Evolutionary conservation across 495 filamentous ascomycete species (phyloP), one percentile per base, ranked within the genome.

Genomic region (Xylaria castorea): DNA sequence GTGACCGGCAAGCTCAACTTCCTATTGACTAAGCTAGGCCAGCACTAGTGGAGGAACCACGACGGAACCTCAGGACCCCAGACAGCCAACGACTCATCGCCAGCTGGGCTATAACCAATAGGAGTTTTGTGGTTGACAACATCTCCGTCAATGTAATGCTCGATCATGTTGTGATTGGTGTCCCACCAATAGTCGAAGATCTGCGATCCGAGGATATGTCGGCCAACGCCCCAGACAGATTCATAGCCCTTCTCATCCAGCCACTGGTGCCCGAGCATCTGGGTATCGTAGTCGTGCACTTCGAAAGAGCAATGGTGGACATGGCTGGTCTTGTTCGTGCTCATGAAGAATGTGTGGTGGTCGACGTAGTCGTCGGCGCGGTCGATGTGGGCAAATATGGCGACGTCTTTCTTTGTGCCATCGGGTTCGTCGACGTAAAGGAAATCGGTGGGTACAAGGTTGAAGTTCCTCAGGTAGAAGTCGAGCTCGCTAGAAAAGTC

Each of bases 261-360:
- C 84, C 85, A 90, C 57, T 89, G 80, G 75, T 92, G 90, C 0
- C 90, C 90, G 6, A 91, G 80, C 42, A 86, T 78, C 82, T 91
- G 89, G 0, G 87, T 87, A 75, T 91, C 90, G 68, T 88, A 89
- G 73, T 92, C 89, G 63, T 89, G 84, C 0, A 91, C 87, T 71
- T 92, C 89, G 67, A 89, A 92, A 6, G 82, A 85, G 42, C 81
- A 85, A 71, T 92, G 90, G 68, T 91, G 89, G 1, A 91, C 86
- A 66, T 89, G 87, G 7, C 79, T 72, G 5, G 78, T 84, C 1
- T 82, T 73, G 60, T 53, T 48, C 27, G 62, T 64, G 55, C 53
- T 68, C 66, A 91, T 79, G 82, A 91, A 91, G 71, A 91, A 84
- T 3, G 76, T 81, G 77, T 91, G 90, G 70, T 92, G 90, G 72